Evolutionary conservation across 1,284 basidiomycete species (phyloP).

Genomic region (Cutaneotrichosporon dermatis): DNA sequence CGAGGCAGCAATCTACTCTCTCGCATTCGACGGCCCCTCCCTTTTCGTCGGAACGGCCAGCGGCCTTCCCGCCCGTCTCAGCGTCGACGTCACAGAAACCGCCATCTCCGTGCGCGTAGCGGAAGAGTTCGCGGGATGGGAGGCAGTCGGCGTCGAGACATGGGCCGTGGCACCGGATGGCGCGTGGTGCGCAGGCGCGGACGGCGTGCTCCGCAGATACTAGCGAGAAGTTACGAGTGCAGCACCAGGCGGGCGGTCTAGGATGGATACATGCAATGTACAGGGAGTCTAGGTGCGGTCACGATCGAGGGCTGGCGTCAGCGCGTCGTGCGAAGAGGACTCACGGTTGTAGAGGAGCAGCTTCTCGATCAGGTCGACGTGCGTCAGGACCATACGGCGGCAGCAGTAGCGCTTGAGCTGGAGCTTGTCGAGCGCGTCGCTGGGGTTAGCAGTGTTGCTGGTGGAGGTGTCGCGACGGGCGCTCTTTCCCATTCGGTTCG

Average conservation of each 20-base stretch:
- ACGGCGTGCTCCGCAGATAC: constrained; percentile 38
- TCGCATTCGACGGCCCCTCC: constrained; percentile 43
- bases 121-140: constrained; percentile 48
- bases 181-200: constrained; percentile 43
- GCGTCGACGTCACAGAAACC: constrained; percentile 9
- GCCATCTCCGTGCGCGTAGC: constrained; percentile 16
- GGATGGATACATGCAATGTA: constrained; percentile 12
- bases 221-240: constrained; percentile 1
- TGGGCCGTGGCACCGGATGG: constrained; percentile 29
- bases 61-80: constrained; percentile 40
- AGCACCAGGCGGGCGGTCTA: neutral
- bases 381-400: constrained; percentile 93
- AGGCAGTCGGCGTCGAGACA: constrained; percentile 40
- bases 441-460: constrained; percentile 37
- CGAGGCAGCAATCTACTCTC: constrained; percentile 57
- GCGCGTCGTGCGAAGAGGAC: constrained; percentile 43
- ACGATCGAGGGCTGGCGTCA: constrained; percentile 20
- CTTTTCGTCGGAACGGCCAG: constrained; percentile 42
- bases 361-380: constrained; percentile 90
- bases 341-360: constrained; percentile 90
- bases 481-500: too few relatives aligned
- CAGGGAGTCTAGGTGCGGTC: constrained; percentile 15
- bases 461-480: too few relatives aligned
- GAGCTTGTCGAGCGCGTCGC: constrained; percentile 86
- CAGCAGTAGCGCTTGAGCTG: constrained; percentile 94